Conservation (phyloP, 2,329 filamentous ascomycete species). For the Scedosporium boydii region DNA sequence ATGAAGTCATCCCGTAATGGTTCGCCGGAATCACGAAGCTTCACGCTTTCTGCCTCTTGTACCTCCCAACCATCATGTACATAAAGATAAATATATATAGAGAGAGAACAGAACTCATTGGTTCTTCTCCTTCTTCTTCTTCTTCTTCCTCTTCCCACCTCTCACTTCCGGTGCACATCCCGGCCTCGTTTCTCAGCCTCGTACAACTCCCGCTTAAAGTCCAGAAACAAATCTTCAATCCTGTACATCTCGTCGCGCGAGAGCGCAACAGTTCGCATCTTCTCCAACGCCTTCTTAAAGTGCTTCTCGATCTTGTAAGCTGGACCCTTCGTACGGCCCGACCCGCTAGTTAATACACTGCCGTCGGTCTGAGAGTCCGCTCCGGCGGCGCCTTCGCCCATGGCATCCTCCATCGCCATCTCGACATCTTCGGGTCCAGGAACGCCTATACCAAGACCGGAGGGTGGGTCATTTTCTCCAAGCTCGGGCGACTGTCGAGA, state of each 20-base stretch:
- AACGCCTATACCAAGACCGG: neutral
- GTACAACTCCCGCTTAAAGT: conserved; percentile 65
- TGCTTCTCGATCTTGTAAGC: conserved; percentile 21
- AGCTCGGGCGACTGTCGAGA: conserved; percentile 5
- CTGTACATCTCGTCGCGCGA: conserved; percentile 57
- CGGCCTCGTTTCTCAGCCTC: conserved; percentile 55
- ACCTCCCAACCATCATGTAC: no score
- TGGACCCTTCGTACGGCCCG: conserved; percentile 8
- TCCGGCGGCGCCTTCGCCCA: neutral
- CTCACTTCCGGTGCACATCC: neutral
- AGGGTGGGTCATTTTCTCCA: neutral
- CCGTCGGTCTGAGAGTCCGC: neutral
- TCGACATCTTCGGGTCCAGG: neutral
- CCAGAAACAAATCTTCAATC: conserved; percentile 71
- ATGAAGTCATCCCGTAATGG: neutral
- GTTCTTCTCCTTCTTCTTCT: neutral
- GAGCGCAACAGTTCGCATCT: conserved; percentile 50
- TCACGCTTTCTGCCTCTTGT: neutral
- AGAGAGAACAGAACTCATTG: neutral
- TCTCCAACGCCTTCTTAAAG: conserved; percentile 33
- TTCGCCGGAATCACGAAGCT: neutral
- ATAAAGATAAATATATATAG: neutral
- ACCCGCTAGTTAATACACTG: neutral
- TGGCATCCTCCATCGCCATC: neutral
- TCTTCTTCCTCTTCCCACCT: neutral